These are phyloP conservation scores for Phycomyces nitens DNA, from an alignment of 192 early-diverging fungal species.

Conservation along the genomic window DNA sequence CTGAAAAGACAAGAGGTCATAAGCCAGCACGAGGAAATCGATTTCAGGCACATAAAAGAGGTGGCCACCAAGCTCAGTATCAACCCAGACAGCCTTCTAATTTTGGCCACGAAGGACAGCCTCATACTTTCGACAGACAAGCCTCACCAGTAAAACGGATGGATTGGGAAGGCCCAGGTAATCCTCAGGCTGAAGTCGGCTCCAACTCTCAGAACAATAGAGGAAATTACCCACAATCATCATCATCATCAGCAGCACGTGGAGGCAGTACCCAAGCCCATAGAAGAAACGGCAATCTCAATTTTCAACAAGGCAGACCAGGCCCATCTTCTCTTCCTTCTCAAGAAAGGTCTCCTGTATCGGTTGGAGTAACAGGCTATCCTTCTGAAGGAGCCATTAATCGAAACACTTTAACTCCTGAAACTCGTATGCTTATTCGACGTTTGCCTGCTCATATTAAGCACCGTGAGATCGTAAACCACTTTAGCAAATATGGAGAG, in stretches of 20 bases:
- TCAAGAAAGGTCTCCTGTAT: background rate
- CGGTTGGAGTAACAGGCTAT: background rate
- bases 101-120: background rate
- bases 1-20: background rate
- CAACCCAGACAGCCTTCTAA: background rate
- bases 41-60: background rate
- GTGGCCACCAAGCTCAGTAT: background rate
- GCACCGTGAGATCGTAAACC: slow-evolving; percentile 16
- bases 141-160: background rate
- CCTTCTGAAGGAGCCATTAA: slow-evolving; percentile 15
- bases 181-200: background rate
- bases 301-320: slow-evolving; percentile 2
- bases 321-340: slow-evolving; percentile 3
- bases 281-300: background rate
- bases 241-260: background rate
- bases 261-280: slow-evolving; percentile 7
- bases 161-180: background rate
- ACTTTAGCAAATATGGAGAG: slow-evolving; percentile 34
- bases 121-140: background rate
- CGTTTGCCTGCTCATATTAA: slow-evolving; percentile 19
- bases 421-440: slow-evolving; percentile 33
- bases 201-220: too few species aligned
- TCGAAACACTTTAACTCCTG: slow-evolving; percentile 15
- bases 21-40: background rate
- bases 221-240: background rate